A percentile compares a stretch with the other conserved stretches of the same genome.
Conservation (phyloP, 2,329 filamentous ascomycete genomes). For the Colletotrichum cereale region DNA sequence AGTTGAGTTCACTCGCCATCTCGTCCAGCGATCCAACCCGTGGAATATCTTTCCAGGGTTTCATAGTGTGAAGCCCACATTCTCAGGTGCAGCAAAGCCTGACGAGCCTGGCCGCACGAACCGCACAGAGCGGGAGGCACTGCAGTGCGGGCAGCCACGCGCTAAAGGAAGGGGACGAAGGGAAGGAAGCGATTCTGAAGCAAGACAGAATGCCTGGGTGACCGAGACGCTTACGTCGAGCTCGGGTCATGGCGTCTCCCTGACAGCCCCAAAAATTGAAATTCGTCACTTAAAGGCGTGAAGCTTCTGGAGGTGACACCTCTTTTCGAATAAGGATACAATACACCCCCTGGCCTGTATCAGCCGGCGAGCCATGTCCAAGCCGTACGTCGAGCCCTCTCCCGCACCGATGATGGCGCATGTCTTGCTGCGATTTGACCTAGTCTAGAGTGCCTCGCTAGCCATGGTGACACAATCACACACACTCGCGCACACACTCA, state of each 20-base stretch:
- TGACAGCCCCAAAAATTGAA: conserved; percentile 16
- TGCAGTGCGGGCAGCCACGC: conserved; percentile 5
- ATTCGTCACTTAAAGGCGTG: conserved; percentile 25
- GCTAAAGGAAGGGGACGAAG: conserved; percentile 13
- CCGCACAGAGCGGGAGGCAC: not conserved
- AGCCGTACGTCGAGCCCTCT: conserved; percentile 16
- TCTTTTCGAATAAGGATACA: not conserved
- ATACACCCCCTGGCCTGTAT: not conserved
- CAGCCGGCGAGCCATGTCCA: conserved; percentile 9
- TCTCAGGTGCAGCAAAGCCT: conserved; percentile 31
- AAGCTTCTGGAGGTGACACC: conserved; percentile 20
- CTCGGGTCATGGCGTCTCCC: conserved; percentile 12
- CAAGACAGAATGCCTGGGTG: conserved; percentile 14
- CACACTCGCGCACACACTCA: conserved; percentile 14
- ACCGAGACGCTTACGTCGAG: conserved; percentile 12
- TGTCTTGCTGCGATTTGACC: conserved; percentile 17
- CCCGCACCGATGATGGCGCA: not conserved
- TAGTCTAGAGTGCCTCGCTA: conserved; percentile 20
- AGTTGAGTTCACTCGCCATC: conserved; percentile 2
- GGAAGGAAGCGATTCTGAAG: conserved; percentile 17
- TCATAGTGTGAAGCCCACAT: conserved; percentile 31
- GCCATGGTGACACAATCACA: conserved; percentile 5
- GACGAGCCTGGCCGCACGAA: conserved; percentile 1
- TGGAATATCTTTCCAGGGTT: conserved; percentile 20
- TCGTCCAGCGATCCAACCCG: conserved; percentile 2